Base-by-base conservation (phyloP, 225 moss, liverwort and hornwort species). In the Polytrichum formosum region DNA sequence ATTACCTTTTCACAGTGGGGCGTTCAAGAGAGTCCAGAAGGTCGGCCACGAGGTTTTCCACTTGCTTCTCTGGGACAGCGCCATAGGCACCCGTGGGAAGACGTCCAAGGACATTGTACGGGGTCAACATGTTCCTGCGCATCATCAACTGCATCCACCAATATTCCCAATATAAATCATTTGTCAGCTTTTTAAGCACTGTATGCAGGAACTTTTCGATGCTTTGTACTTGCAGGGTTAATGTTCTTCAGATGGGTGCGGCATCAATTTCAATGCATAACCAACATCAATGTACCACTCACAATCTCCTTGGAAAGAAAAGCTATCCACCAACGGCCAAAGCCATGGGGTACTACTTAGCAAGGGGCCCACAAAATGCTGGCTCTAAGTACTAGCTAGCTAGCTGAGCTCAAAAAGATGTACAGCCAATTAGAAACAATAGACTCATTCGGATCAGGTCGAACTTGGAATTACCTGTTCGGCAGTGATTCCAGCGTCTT, bases 31-130 rank as follows among this genome's bases (percentile, higher is more conserved):
- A 85, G 63, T 73, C 76, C 29, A 81, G 74, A 5, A 85, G 74
- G 81, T 65, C 72, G 26, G 81, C 79, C 21, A 85, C 76, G 31
- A 85, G 81, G 71, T 81, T 64, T 66, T 85, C 76, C 71, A 85
- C 76, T 65, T 79, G 78, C 74, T 65, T 79, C 68, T 79, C 76
- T 17, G 72, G 72, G 55, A 78, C 68, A 29, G 56, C 56, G 26
- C 72, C 60, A 29, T 69, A 73, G 2, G 59, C 13, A 53, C 58
- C 54, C 13, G 84, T 69, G 8, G 56, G 6, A 56, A 68, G 70
- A 23, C 55, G 60, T 20, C 28, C 67, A 33, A 46, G 73, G 20
- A 67, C 63, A 10, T 53, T 67, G 60, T 69, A 75, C 21, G 76
- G 26, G 68, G 55, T 28, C 56, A 77, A 66, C 19, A 72, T 73